Evolutionary conservation across 1,139 yeast species (phyloP).

Genomic region (Suhomyces bokatorum): DNA sequence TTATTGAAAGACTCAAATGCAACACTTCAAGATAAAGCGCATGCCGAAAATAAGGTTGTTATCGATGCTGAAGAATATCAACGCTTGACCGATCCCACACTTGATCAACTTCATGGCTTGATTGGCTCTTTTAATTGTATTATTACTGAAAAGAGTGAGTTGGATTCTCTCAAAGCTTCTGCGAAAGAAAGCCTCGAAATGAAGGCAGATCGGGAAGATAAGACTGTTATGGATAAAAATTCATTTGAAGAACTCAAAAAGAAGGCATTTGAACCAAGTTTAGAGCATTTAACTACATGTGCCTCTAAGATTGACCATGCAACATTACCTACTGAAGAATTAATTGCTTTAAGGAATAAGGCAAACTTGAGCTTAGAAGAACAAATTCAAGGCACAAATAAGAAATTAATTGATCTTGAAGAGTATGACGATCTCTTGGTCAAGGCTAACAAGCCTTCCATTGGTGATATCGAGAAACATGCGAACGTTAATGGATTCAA

Average conservation of each 20-base stretch:
- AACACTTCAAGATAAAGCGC: conserved; percentile 23
- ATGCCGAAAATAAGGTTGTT: conserved; percentile 20
- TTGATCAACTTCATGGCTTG: conserved; percentile 14
- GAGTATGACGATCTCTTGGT: conserved; percentile 38
- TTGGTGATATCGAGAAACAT: conserved; percentile 28
- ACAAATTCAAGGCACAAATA: conserved; percentile 26
- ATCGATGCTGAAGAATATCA: conserved; percentile 21
- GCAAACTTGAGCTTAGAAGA: conserved; percentile 24
- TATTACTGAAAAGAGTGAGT: conserved; percentile 19
- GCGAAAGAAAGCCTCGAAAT: conserved; percentile 17
- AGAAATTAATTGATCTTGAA: conserved; percentile 22
- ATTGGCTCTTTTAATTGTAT: conserved; percentile 21
- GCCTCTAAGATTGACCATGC: conserved; percentile 12
- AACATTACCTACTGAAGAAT: conserved; percentile 19
- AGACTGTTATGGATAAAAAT: conserved; percentile 10
- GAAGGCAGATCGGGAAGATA: conserved; percentile 17
- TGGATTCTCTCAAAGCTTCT: conserved; percentile 14
- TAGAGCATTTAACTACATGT: conserved; percentile 8
- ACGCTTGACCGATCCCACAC: conserved; percentile 13
- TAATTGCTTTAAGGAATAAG: conserved; percentile 10
- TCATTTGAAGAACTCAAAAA: conserved; percentile 11
- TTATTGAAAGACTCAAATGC: conserved; percentile 11
- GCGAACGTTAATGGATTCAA: conserved; percentile 33
- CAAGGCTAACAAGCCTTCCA: conserved; percentile 40
- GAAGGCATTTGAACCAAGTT: conserved; percentile 9